Evolutionary conservation across 345 rosid species (phyloP).

Genomic region (Gossypium ekmanianum): DNA sequence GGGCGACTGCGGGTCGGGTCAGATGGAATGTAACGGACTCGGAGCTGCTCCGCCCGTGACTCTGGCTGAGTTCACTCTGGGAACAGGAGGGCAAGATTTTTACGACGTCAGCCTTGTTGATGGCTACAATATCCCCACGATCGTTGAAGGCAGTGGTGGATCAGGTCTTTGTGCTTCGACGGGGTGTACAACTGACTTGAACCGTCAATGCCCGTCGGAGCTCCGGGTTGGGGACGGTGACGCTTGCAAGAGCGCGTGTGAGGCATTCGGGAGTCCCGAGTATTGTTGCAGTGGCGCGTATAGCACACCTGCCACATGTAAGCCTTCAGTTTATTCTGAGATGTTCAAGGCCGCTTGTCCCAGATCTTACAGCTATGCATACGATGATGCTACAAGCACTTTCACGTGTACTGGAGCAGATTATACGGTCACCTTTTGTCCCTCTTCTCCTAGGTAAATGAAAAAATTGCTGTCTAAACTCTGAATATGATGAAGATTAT

Average conservation of each 20-base stretch:
- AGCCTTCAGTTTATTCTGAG: slow-evolving; percentile 81
- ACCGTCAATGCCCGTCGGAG: slow-evolving; percentile 76
- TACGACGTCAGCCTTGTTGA: slow-evolving; percentile 96
- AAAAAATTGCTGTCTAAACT: background rate
- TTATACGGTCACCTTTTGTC: slow-evolving; percentile 91
- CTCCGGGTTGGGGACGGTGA: slow-evolving; percentile 55
- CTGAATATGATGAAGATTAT: background rate
- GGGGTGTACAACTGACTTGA: slow-evolving; percentile 73
- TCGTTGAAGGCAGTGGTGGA: slow-evolving; percentile 72
- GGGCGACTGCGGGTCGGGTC: slow-evolving; percentile 77
- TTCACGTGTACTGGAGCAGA: slow-evolving; percentile 88
- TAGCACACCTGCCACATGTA: slow-evolving; percentile 72
- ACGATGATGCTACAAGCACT: slow-evolving; percentile 89
- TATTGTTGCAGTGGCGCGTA: slow-evolving; percentile 97
- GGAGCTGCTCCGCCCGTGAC: slow-evolving; percentile 89
- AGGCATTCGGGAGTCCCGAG: slow-evolving; percentile 86
- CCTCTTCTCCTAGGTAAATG: slow-evolving; percentile 74
- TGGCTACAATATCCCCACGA: slow-evolving; percentile 85
- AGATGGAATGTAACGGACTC: slow-evolving; percentile 56
- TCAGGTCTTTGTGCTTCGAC: slow-evolving; percentile 74
- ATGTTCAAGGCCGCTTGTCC: slow-evolving; percentile 94
- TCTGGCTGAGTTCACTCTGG: slow-evolving; percentile 81
- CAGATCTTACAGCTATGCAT: slow-evolving; percentile 87
- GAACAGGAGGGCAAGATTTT: slow-evolving; percentile 75
- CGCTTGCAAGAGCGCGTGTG: slow-evolving; percentile 94